Conservation (phyloP, 768 basidiomycete species). For the Gymnopilus junonius region DNA sequence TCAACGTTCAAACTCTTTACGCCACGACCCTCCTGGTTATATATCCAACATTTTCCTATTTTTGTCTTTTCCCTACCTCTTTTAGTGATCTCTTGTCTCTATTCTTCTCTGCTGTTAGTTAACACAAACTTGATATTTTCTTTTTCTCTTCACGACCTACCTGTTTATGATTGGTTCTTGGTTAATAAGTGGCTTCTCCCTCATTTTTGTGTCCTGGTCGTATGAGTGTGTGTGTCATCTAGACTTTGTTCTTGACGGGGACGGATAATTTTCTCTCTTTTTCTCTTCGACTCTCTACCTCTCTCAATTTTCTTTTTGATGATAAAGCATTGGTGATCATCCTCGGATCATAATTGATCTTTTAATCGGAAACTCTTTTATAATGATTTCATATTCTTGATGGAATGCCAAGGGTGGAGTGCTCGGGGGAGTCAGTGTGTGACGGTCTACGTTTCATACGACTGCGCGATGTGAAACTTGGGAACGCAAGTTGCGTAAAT, state of each 20-base stretch:
- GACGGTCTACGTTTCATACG: not conserved
- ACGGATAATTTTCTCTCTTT: not conserved
- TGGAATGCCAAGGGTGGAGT: not conserved
- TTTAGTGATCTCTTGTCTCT: slow-evolving; percentile 28
- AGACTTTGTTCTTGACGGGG: not conserved
- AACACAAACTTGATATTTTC: slow-evolving; percentile 41
- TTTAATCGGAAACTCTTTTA: not conserved
- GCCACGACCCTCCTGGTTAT: slow-evolving; percentile 46
- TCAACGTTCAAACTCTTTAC: slow-evolving; percentile 30
- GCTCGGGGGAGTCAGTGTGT: not conserved
- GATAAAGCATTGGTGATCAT: not conserved
- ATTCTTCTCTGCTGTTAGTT: slow-evolving; percentile 44
- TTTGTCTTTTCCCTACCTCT: slow-evolving; percentile 27
- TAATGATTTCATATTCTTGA: not conserved
- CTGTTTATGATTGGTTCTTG: not conserved
- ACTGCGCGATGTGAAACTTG: not conserved
- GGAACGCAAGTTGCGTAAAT: too few relatives aligned
- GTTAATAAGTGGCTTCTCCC: not conserved
- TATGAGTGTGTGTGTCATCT: not conserved
- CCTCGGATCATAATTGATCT: not conserved
- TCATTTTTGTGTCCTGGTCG: not conserved
- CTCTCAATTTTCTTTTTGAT: not conserved
- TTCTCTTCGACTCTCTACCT: not conserved
- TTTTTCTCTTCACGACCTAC: slow-evolving; percentile 17
- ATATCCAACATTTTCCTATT: slow-evolving; percentile 45